phyloP scores from a whole-genome alignment of 768 basidiomycete species.

The Termitomyces sp. region DNA sequence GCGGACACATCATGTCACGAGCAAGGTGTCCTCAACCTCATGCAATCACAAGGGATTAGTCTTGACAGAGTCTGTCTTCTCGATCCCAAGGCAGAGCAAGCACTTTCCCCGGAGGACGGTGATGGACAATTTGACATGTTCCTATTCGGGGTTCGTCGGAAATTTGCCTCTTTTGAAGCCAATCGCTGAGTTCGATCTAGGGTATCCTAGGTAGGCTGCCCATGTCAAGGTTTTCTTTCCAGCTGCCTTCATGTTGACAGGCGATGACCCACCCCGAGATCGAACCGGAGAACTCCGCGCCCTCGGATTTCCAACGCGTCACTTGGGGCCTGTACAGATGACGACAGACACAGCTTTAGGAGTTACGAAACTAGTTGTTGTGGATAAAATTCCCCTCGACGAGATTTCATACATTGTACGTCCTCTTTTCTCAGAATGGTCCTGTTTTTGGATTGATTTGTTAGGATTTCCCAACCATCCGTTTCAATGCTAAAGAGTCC shows the following conservation, averaged over 20 bases:
- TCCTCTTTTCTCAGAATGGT: neutral
- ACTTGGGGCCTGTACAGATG: constrained; percentile 90
- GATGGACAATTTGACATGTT: constrained; percentile 79
- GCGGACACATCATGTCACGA: constrained; percentile 43
- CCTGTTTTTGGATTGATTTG: neutral
- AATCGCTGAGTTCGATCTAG: constrained; percentile 22
- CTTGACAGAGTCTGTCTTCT: constrained; percentile 79
- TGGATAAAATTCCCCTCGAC: constrained; percentile 68
- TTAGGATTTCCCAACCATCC: constrained; percentile 87
- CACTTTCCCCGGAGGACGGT: constrained; percentile 72
- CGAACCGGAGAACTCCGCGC: constrained; percentile 84
- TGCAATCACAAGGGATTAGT: constrained; percentile 34
- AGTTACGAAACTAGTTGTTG: constrained; percentile 79
- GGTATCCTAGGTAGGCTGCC: constrained; percentile 51
- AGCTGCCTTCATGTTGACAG: constrained; percentile 27
- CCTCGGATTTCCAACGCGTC: constrained; percentile 82
- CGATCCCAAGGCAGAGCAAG: constrained; percentile 80
- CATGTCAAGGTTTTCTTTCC: no score
- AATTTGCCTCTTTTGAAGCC: neutral
- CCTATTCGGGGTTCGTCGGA: constrained; percentile 74
- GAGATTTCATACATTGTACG: constrained; percentile 72
- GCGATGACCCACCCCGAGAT: constrained; percentile 95
- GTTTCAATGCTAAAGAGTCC: constrained; percentile 80
- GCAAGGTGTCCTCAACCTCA: constrained; percentile 52
- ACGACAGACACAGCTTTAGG: constrained; percentile 96